These are phyloP conservation scores for Aspergillus ibericus DNA, from an alignment of 2,329 filamentous ascomycete genomes.

Conservation along the genomic window DNA sequence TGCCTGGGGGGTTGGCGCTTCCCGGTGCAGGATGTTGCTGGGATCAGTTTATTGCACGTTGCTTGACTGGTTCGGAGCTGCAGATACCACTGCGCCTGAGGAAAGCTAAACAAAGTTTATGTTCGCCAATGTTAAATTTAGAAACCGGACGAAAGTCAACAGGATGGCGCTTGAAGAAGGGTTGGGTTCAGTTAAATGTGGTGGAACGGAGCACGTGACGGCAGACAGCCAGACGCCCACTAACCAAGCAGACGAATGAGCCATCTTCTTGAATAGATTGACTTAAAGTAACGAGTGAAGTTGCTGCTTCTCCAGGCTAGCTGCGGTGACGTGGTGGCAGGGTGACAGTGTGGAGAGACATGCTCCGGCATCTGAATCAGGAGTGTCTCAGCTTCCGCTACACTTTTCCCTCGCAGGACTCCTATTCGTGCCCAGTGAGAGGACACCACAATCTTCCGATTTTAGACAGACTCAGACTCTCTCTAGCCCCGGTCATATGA, in stretches of 20 bases:
- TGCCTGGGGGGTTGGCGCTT: slow-evolving; percentile 11
- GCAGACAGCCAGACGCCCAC: not conserved
- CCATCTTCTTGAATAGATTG: not conserved
- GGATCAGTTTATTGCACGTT: not conserved
- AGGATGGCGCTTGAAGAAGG: not conserved
- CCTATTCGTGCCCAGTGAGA: not conserved
- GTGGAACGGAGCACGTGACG: not conserved
- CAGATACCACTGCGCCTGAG: not conserved
- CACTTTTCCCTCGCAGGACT: not conserved
- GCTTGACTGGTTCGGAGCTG: slow-evolving; percentile 9
- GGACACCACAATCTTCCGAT: not conserved
- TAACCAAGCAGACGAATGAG: not conserved
- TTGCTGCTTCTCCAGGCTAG: not conserved
- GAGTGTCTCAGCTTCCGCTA: not conserved
- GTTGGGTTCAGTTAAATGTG: not conserved
- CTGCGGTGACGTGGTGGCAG: not conserved
- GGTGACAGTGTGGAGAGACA: not conserved
- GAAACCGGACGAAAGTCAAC: not conserved
- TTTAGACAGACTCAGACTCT: not conserved
- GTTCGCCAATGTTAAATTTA: slow-evolving; percentile 1
- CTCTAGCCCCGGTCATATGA: not conserved
- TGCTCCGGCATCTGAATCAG: not conserved
- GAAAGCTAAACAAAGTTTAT: not conserved
- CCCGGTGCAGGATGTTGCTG: slow-evolving; percentile 17
- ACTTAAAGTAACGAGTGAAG: not conserved